A percentile compares a stretch with the other conserved stretches of the same genome.
These are phyloP conservation scores for Ogataea parapolymorpha DNA, from an alignment of 805 yeast species.

Conservation along the genomic window DNA sequence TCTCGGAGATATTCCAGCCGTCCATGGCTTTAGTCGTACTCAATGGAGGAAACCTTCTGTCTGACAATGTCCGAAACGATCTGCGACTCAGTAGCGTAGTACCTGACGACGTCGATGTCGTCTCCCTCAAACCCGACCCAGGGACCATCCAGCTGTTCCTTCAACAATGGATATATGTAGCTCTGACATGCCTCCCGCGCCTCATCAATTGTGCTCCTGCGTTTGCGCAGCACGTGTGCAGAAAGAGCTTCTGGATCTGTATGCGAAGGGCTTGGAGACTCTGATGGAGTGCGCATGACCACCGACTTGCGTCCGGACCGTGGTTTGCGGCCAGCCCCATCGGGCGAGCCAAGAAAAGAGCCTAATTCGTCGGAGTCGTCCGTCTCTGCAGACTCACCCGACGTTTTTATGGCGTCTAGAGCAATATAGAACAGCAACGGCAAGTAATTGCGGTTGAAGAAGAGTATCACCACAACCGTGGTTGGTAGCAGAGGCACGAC, in stretches of 20 bases:
- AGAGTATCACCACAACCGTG: slow-evolving; percentile 44
- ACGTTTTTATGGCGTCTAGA: slow-evolving; percentile 49
- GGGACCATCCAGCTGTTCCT: slow-evolving; percentile 50
- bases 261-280: slow-evolving; percentile 6
- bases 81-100: slow-evolving; percentile 9
- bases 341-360: slow-evolving; percentile 13
- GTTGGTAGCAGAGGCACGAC: slow-evolving; percentile 48
- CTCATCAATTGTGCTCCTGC: slow-evolving; percentile 55
- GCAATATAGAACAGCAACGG: slow-evolving; percentile 58
- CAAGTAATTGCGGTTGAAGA: slow-evolving; percentile 51
- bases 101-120: slow-evolving; percentile 40
- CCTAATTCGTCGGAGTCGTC: slow-evolving; percentile 22
- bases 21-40: slow-evolving; percentile 17
- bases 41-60: slow-evolving; percentile 21
- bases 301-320: slow-evolving; percentile 11
- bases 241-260: slow-evolving; percentile 3
- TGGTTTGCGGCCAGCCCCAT: not conserved
- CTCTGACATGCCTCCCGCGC: slow-evolving; percentile 50
- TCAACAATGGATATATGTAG: slow-evolving; percentile 47
- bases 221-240: slow-evolving; percentile 22
- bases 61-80: slow-evolving; percentile 19
- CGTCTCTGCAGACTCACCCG: slow-evolving; percentile 31
- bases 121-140: slow-evolving; percentile 58
- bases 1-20: slow-evolving; percentile 1
- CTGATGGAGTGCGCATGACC: slow-evolving; percentile 11